A percentile compares a stretch with the other conserved stretches of the same genome.
These are phyloP conservation scores for Tetracladium maxilliforme DNA, from an alignment of 2,329 filamentous ascomycete genomes.

Conservation along the genomic window DNA sequence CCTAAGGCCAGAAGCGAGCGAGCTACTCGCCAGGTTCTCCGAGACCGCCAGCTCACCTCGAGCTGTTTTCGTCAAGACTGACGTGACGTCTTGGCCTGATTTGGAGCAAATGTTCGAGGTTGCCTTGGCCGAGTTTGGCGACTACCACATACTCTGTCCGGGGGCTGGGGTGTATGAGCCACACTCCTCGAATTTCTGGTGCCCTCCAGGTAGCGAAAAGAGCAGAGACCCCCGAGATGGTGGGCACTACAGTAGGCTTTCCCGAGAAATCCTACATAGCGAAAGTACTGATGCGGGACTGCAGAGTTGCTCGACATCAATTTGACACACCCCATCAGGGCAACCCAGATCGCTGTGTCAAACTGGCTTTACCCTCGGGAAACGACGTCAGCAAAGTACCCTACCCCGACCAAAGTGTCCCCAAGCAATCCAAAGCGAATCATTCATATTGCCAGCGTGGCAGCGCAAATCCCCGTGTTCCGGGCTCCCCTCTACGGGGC, in stretches of 20 bases:
- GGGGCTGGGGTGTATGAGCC: constrained; percentile 32
- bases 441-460: constrained; percentile 31
- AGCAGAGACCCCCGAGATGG: too few species aligned
- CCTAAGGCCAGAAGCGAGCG: constrained; percentile 24
- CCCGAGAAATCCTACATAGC: too few species aligned
- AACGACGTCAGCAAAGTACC: constrained; percentile 6
- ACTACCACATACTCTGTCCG: constrained; percentile 25
- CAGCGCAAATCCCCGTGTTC: constrained; percentile 21
- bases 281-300: too few species aligned
- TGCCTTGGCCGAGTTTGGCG: constrained; percentile 18
- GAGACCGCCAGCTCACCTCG: constrained; percentile 8
- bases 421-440: constrained; percentile 19
- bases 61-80: constrained; percentile 25
- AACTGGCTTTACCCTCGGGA: background rate
- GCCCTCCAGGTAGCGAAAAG: constrained; percentile 26
- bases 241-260: too few species aligned
- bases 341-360: constrained; percentile 29
- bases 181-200: constrained; percentile 33
- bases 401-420: constrained; percentile 5
- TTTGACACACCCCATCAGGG: constrained; percentile 32
- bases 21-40: constrained; percentile 11
- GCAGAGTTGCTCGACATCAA: constrained; percentile 33
- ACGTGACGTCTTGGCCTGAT: constrained; percentile 26
- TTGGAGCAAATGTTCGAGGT: constrained; percentile 18
- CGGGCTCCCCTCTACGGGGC: constrained; percentile 28